These are phyloP conservation scores for Lactarius pseudohatsudake DNA, from an alignment of 768 basidiomycete genomes.

Conservation along the genomic window DNA sequence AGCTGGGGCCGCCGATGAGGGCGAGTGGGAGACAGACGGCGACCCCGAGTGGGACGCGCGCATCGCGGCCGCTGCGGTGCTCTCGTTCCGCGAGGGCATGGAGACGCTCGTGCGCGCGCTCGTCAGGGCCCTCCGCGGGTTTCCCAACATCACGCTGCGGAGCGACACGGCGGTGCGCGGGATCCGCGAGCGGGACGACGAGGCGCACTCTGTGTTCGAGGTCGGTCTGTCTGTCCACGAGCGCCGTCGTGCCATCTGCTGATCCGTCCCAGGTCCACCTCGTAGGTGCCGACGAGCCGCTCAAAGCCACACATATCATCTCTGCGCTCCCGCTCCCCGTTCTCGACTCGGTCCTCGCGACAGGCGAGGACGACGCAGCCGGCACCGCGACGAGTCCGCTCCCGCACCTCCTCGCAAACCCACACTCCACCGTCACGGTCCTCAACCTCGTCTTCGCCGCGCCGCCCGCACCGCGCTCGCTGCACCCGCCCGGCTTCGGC, in stretches of 20 bases:
- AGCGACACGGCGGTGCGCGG: constrained; percentile 42
- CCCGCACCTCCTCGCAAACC: constrained; percentile 69
- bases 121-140: constrained; percentile 43
- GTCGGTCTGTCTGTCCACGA: constrained; percentile 41
- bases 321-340: constrained; percentile 72
- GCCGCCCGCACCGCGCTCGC: constrained; percentile 38
- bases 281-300: constrained; percentile 32
- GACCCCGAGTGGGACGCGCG: constrained; percentile 28
- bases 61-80: constrained; percentile 69
- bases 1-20: constrained; percentile 16
- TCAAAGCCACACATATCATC: constrained; percentile 63
- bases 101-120: constrained; percentile 62
- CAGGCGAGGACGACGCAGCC: no score
- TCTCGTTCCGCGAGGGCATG: constrained; percentile 79
- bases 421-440: constrained; percentile 79
- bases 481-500: constrained; percentile 89
- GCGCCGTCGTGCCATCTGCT: no score
- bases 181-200: constrained; percentile 36
- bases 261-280: neutral
- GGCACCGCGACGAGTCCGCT: constrained; percentile 38
- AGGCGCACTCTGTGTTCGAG: constrained; percentile 40
- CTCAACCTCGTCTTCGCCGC: constrained; percentile 81
- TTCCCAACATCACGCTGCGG: constrained; percentile 59
- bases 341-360: constrained; percentile 45
- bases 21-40: constrained; percentile 48